These are phyloP conservation scores for Malus orientalis DNA, from an alignment of 306 rosid species.

Conservation along the genomic window DNA sequence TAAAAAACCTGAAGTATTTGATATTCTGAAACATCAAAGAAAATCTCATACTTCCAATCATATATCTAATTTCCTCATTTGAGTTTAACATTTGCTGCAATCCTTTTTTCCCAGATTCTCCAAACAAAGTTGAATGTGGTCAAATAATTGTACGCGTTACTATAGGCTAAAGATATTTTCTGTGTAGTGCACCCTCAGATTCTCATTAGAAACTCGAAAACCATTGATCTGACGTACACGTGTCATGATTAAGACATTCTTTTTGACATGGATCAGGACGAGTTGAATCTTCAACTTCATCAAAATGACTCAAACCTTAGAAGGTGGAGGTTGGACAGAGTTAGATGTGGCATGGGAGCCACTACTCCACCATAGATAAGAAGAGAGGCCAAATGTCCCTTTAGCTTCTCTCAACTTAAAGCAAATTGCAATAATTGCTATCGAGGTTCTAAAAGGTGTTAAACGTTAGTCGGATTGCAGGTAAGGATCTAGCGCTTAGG, in stretches of 20 bases:
- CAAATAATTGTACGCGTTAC: background rate
- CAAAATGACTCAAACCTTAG: background rate
- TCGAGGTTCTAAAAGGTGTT: too few species aligned
- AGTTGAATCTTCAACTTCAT: background rate
- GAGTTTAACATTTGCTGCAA: background rate
- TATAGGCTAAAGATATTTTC: background rate
- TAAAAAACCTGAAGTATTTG: too few species aligned
- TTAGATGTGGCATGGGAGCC: background rate
- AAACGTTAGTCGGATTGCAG: too few species aligned
- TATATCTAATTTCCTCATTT: background rate
- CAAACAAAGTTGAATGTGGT: background rate
- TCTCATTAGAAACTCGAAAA: background rate
- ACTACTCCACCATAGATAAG: background rate
- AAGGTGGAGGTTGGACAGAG: constrained; percentile 1
- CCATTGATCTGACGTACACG: background rate
- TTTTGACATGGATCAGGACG: background rate
- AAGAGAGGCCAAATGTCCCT: background rate
- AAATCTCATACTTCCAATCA: background rate
- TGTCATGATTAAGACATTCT: background rate
- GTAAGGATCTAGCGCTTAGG: too few species aligned
- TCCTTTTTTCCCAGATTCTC: background rate
- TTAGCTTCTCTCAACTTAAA: background rate
- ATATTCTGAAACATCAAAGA: too few species aligned
- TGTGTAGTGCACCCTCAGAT: background rate
- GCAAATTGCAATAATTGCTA: background rate